A percentile compares a stretch with the other conserved stretches of the same genome.
Conservation (phyloP, 495 filamentous ascomycete genomes). For the Penicillium psychrofluorescens region DNA sequence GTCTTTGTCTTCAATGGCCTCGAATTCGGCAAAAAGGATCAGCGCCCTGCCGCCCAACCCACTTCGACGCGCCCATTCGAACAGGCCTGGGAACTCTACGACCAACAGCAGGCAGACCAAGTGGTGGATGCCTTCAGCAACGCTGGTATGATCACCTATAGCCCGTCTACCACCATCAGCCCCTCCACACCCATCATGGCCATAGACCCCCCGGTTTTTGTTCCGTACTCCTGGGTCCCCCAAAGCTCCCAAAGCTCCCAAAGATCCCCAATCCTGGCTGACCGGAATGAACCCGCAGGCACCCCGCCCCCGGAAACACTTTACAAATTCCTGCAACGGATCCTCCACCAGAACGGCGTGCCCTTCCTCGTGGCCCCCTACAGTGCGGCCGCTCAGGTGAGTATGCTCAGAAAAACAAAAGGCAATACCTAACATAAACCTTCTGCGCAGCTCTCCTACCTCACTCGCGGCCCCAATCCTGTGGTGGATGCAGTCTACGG, state of each 20-base stretch:
- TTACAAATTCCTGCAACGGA: slow-evolving; percentile 66
- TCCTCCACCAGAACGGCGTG: slow-evolving; percentile 60
- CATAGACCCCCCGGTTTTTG: background rate
- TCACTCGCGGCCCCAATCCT: slow-evolving; percentile 59
- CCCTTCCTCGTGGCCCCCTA: slow-evolving; percentile 86
- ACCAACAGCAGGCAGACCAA: slow-evolving; percentile 64
- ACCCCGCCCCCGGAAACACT: slow-evolving; percentile 51
- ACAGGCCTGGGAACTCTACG: slow-evolving; percentile 81
- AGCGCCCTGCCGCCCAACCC: slow-evolving; percentile 42
- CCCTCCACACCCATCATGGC: background rate
- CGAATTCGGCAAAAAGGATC: slow-evolving; percentile 63
- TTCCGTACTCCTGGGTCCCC: background rate
- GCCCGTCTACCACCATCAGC: slow-evolving; percentile 1
- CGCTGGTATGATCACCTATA: slow-evolving; percentile 52
- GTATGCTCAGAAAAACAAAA: background rate
- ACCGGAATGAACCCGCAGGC: slow-evolving; percentile 30
- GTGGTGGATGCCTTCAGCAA: slow-evolving; percentile 78
- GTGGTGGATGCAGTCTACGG: slow-evolving; percentile 76
- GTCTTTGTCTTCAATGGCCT: slow-evolving; percentile 90
- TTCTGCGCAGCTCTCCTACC: slow-evolving; percentile 64
- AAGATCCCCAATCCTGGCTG: slow-evolving; percentile 7
- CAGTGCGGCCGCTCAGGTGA: slow-evolving; percentile 81
- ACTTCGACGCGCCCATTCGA: slow-evolving; percentile 40
- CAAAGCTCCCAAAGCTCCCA: background rate
- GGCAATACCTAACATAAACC: slow-evolving; percentile 6